Base-by-base conservation (phyloP, 495 filamentous ascomycete genomes). In the Penicillium cosmopolitanum region DNA sequence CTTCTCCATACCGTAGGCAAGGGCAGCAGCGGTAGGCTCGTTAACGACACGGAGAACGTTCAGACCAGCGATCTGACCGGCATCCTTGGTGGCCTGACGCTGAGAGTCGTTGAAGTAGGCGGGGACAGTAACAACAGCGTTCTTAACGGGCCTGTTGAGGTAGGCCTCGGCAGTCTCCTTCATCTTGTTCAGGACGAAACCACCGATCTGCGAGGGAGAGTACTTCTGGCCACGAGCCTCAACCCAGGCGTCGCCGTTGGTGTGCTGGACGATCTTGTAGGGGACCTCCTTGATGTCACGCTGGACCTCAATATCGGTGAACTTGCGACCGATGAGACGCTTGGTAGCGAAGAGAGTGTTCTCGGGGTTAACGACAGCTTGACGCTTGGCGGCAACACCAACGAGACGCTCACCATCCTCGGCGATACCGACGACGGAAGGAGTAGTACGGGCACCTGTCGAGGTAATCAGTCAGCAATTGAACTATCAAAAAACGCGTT, bases 321-420 rank as follows among this genome's bases (percentile, higher is more conserved):
- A 98, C 83, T 98, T 98, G 72, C 95, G 92, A 66, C 95, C 95
- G 73, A 98, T 98, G 73, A 98, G 87, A 87, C 95, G 92, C 89
- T 98, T 98, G 60, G 95, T 98, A 78, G 95, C 95, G 74, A 98
- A 98, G 51, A 98, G 87, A 50, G 95, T 98, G 81, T 98, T 98
- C 77, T 98, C 95, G 4, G 95, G 95, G 84, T 98, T 98, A 66
- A 98, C 96, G 66, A 98, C 96, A 51, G 95, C 95, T 79, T 98
- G 95, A 72, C 95, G 94, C 86, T 98, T 98, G 62, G 95, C 95
- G 51, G 95, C 92, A 66, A 98, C 92, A 89, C 95, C 95, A 64
- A 98, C 95, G 57, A 98, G 80, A 61, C 96, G 90, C 85, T 98
- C 95, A 58, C 96, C 96, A 77, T 97, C 93, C 80, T 96, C 88